Conservation (phyloP, 805 yeast species). For the Monosporozyma servazzii region DNA sequence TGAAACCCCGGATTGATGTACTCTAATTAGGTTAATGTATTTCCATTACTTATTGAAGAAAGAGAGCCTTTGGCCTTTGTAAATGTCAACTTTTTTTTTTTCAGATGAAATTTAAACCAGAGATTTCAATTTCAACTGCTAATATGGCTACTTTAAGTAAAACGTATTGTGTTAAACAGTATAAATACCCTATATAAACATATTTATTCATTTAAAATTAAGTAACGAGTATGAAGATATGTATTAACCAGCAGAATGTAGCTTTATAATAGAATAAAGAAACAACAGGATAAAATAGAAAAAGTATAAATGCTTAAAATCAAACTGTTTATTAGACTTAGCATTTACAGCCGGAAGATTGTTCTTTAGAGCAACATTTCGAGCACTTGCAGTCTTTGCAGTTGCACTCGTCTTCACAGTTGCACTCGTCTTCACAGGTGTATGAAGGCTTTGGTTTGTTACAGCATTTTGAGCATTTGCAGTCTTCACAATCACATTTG, state of each 20-base stretch:
- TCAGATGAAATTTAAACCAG: too few species aligned
- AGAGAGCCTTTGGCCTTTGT: background rate
- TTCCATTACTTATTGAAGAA: background rate
- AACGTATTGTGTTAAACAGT: too few species aligned
- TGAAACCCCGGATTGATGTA: background rate
- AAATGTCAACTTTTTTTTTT: background rate
- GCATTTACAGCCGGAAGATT: background rate
- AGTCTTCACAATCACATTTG: background rate
- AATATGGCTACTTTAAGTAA: too few species aligned
- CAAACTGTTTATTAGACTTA: background rate
- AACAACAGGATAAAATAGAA: too few species aligned
- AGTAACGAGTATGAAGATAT: too few species aligned
- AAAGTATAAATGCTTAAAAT: too few species aligned
- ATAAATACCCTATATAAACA: too few species aligned
- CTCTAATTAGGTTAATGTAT: too few species aligned
- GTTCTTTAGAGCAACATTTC: background rate
- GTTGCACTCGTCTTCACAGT: background rate
- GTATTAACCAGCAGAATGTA: too few species aligned
- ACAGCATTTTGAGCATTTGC: background rate
- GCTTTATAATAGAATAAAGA: too few species aligned
- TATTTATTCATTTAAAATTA: too few species aligned
- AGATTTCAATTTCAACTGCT: too few species aligned
- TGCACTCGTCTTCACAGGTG: background rate
- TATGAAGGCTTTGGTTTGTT: background rate
- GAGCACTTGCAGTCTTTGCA: background rate